phyloP scores from a whole-genome alignment of 169 alveolate species.

The Eimeria sp. region DNA sequence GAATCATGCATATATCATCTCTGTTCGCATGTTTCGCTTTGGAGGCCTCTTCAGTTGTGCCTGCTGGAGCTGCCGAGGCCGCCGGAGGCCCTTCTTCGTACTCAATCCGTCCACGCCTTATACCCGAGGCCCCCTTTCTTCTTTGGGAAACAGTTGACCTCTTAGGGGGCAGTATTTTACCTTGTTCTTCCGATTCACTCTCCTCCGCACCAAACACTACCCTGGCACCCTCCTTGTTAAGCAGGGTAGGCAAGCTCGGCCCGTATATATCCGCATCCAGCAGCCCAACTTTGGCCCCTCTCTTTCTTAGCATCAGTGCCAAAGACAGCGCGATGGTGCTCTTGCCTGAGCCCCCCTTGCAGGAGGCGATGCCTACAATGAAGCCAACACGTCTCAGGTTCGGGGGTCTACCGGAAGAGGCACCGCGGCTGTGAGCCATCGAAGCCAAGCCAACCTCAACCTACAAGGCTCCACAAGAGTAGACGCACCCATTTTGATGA shows the following conservation, averaged over 20 bases:
- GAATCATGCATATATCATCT: conserved; percentile 27
- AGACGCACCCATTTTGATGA: background rate
- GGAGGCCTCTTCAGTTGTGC: background rate
- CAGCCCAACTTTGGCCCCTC: conserved; percentile 95
- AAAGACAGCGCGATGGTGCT: conserved; percentile 96
- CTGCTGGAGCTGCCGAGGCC: background rate
- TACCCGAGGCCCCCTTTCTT: conserved; percentile 27
- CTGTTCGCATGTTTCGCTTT: background rate
- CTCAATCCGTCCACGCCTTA: conserved; percentile 51
- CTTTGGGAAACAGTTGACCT: background rate
- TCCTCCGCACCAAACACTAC: conserved; percentile 63
- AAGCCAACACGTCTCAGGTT: conserved; percentile 53
- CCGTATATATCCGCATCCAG: conserved; percentile 98
- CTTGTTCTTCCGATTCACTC: conserved; percentile 18
- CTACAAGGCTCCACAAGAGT: background rate
- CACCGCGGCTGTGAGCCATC: conserved; percentile 29
- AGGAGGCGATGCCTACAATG: conserved; percentile 96
- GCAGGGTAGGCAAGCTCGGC: conserved; percentile 95
- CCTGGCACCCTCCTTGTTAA: conserved; percentile 84
- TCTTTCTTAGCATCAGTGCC: conserved; percentile 91
- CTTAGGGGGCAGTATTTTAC: background rate
- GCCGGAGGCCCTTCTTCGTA: conserved; percentile 39
- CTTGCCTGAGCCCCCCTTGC: conserved; percentile 99
- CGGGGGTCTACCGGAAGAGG: conserved; percentile 43
- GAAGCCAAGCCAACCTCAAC: conserved; percentile 49